Evolutionary conservation across 2,329 filamentous ascomycete genomes (phyloP).

Genomic region (Aspergillus transmontanensis): DNA sequence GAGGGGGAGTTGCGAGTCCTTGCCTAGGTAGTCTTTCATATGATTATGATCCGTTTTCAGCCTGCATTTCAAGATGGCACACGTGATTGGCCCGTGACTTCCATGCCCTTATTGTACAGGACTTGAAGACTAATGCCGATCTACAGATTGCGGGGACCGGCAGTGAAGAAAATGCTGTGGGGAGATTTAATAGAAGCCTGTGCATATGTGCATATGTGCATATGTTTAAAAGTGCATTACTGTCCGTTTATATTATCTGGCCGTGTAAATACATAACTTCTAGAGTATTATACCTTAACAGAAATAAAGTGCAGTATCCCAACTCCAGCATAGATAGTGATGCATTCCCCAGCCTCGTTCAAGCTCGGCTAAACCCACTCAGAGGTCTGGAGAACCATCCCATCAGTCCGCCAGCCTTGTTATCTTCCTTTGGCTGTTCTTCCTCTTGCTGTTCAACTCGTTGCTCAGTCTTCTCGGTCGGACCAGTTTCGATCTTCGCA

Average conservation of each 20-base stretch:
- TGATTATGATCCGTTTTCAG: neutral
- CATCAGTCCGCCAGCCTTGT: neutral
- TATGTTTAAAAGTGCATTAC: neutral
- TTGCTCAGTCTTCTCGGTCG: neutral
- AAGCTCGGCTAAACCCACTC: constrained; percentile 34
- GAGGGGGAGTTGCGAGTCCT: too few relatives aligned
- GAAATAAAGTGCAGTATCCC: too few relatives aligned
- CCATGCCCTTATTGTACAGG: neutral
- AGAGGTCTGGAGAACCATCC: neutral
- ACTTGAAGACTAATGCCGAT: neutral
- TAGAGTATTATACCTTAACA: neutral
- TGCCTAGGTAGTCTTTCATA: neutral
- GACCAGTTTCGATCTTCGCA: neutral
- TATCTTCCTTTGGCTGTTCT: neutral
- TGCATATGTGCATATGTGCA: neutral
- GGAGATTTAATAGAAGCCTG: too few relatives aligned
- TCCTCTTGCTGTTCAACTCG: neutral
- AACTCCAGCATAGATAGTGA: too few relatives aligned
- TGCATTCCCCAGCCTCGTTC: neutral
- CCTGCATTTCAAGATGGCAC: neutral
- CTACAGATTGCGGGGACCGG: neutral
- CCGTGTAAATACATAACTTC: neutral
- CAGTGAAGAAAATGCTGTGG: too few relatives aligned
- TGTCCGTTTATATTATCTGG: neutral
- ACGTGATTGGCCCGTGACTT: neutral